Percentiles rank a stretch among this genome's conserved stretches.
These are phyloP conservation scores for Solanum chiquidenum DNA, from an alignment of 257 asterid species.

Conservation along the genomic window DNA sequence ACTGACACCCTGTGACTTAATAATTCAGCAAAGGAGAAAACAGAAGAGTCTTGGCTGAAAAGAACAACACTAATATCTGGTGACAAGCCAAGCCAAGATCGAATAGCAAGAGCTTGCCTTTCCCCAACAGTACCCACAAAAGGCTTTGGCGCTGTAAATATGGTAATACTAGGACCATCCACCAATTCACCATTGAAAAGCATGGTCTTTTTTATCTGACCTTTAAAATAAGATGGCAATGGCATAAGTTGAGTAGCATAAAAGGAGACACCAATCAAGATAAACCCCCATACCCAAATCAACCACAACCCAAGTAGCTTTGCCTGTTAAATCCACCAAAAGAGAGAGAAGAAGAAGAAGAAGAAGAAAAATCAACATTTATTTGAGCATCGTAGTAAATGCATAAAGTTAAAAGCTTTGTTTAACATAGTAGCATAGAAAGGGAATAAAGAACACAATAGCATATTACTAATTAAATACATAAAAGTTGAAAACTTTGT, in stretches of 20 bases:
- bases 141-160: constrained; percentile 78
- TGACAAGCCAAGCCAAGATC: constrained; percentile 84
- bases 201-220: constrained; percentile 20
- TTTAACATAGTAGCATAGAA: neutral
- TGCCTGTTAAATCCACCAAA: constrained; percentile 29
- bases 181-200: constrained; percentile 12
- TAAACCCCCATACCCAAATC: constrained; percentile 72
- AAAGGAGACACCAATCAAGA: constrained; percentile 58
- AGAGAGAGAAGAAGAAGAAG: neutral
- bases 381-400: neutral
- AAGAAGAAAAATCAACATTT: neutral
- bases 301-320: constrained; percentile 53
- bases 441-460: neutral
- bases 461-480: neutral
- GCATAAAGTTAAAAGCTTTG: neutral
- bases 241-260: constrained; percentile 58
- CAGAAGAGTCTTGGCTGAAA: constrained; percentile 73
- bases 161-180: constrained; percentile 39
- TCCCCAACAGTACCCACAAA: constrained; percentile 54
- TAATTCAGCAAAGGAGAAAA: constrained; percentile 47
- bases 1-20: constrained; percentile 56
- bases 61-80: constrained; percentile 52
- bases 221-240: constrained; percentile 33
- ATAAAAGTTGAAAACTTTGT: neutral
- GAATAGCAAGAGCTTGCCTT: constrained; percentile 64